Conservation (phyloP, 345 rosid species). For the Chamaenerion angustifolium region DNA sequence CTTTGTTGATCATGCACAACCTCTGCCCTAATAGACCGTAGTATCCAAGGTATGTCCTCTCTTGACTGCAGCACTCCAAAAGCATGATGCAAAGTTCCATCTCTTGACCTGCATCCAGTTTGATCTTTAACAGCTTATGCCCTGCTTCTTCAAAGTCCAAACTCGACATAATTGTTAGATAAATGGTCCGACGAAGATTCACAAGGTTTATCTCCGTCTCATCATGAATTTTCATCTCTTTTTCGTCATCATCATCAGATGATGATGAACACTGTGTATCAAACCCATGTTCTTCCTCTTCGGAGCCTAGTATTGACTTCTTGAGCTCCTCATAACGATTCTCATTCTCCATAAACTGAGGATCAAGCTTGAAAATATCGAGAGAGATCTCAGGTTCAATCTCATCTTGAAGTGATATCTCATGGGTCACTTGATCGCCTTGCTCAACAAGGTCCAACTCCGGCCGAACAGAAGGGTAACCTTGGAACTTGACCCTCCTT, state of each 20-base stretch:
- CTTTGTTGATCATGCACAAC: conserved; percentile 88
- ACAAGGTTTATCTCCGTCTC: conserved; percentile 93
- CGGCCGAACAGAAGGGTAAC: conserved; percentile 87
- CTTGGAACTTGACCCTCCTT: conserved; percentile 83
- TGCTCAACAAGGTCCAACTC: conserved; percentile 81
- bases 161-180: conserved; percentile 93
- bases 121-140: conserved; percentile 82
- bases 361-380: conserved; percentile 44
- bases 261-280: conserved; percentile 38
- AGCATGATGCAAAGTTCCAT: conserved; percentile 93
- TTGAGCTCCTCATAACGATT: conserved; percentile 66
- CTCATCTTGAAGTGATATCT: conserved; percentile 60
- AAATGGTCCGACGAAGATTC: conserved; percentile 90
- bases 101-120: conserved; percentile 96
- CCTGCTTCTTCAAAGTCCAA: conserved; percentile 98
- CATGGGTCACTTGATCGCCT: conserved; percentile 78
- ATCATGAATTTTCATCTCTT: conserved; percentile 60
- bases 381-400: conserved; percentile 57
- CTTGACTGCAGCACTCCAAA: conserved; percentile 89
- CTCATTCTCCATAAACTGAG: conserved; percentile 74
- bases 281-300: conserved; percentile 69
- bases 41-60: conserved; percentile 83
- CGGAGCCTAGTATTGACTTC: conserved; percentile 74
- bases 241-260: conserved; percentile 68
- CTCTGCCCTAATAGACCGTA: conserved; percentile 85